A percentile compares a stretch with the other conserved stretches of the same genome.
phyloP scores from a whole-genome alignment of 495 filamentous ascomycete species.

The Aspergillus panamensis region DNA sequence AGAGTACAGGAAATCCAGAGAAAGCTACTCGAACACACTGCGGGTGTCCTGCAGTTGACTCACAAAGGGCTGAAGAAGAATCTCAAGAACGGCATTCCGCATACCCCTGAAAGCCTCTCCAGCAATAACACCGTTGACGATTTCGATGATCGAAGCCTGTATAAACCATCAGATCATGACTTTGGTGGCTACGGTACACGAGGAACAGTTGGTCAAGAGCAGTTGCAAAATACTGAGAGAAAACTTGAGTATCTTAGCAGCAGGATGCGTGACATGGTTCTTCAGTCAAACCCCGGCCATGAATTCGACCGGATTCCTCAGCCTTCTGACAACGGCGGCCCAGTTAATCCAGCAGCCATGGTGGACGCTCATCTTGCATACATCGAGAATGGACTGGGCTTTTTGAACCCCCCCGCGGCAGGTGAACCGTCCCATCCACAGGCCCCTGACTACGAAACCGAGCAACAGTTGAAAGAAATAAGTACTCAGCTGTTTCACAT shows the following conservation, averaged over 20 bases:
- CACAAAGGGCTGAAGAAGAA: slow-evolving; percentile 62
- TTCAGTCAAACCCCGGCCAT: slow-evolving; percentile 52
- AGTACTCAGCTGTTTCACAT: slow-evolving; percentile 51
- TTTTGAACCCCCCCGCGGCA: slow-evolving; percentile 25
- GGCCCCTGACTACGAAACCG: slow-evolving; percentile 28
- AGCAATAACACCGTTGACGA: slow-evolving; percentile 51
- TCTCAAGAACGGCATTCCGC: slow-evolving; percentile 47
- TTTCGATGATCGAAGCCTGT: slow-evolving; percentile 80
- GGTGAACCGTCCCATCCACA: background rate
- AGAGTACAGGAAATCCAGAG: slow-evolving; percentile 66
- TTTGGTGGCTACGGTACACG: slow-evolving; percentile 34
- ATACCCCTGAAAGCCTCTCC: slow-evolving; percentile 66
- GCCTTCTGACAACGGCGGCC: slow-evolving; percentile 19
- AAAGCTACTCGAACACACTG: slow-evolving; percentile 81
- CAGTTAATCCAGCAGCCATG: slow-evolving; percentile 26
- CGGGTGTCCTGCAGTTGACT: slow-evolving; percentile 83
- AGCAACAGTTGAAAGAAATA: slow-evolving; percentile 47
- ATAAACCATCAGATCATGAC: slow-evolving; percentile 63
- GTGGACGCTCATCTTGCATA: slow-evolving; percentile 50
- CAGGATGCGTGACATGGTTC: slow-evolving; percentile 63
- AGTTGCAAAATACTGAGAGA: slow-evolving; percentile 58
- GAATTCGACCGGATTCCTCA: slow-evolving; percentile 36
- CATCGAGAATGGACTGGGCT: slow-evolving; percentile 45
- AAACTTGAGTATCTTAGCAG: slow-evolving; percentile 70
- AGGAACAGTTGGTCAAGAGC: slow-evolving; percentile 24